phyloP scores from a whole-genome alignment of 1,284 basidiomycete genomes.

The Exobasidium cylindrosporum region DNA sequence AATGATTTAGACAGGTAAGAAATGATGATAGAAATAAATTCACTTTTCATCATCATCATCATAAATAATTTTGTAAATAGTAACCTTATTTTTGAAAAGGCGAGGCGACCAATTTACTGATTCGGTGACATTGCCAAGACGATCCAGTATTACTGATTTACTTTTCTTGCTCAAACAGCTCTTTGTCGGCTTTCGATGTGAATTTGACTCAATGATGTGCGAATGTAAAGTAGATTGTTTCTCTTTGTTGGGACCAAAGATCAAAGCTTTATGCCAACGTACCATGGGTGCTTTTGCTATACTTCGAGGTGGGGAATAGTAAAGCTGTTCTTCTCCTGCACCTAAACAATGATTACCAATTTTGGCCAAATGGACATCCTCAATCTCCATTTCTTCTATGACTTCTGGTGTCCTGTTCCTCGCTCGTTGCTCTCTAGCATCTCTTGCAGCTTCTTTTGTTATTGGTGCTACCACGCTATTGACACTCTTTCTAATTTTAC shows the following conservation, averaged over 20 bases:
- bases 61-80: constrained; percentile 2
- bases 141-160: background rate
- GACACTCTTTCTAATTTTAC: background rate
- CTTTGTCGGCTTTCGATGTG: background rate
- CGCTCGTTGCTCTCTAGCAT: background rate
- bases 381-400: background rate
- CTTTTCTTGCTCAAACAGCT: background rate
- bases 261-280: background rate
- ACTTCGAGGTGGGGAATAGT: background rate
- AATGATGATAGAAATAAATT: background rate
- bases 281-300: background rate
- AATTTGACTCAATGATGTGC: no score
- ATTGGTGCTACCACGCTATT: background rate
- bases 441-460: background rate
- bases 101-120: no score
- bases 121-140: background rate
- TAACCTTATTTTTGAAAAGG: background rate
- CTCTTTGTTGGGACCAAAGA: background rate
- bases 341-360: background rate
- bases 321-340: background rate
- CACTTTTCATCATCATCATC: background rate
- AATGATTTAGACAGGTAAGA: background rate
- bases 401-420: background rate
- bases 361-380: no score
- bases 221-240: no score